Conservation (phyloP, 1,139 yeast species). For the Ogataea hybrid region DNA sequence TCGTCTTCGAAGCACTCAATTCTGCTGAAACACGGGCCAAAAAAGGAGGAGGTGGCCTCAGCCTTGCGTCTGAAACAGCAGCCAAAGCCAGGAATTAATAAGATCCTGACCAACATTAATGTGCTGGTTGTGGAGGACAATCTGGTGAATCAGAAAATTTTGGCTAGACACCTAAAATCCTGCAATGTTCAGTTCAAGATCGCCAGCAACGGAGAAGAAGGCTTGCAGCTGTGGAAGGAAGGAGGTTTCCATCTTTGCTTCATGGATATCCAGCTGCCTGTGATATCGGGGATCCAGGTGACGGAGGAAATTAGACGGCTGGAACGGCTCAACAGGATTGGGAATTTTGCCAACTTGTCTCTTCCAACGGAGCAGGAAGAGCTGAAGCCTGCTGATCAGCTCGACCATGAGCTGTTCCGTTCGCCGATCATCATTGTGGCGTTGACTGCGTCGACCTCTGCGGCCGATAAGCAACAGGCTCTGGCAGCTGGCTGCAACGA, state of each 20-base stretch:
- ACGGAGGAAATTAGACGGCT: slow-evolving; percentile 83
- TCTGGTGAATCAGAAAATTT: slow-evolving; percentile 84
- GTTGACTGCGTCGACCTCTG: slow-evolving; percentile 84
- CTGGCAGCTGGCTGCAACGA: slow-evolving; percentile 97
- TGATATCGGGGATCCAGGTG: slow-evolving; percentile 90
- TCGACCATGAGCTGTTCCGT: slow-evolving; percentile 63
- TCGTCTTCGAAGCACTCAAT: too few species aligned
- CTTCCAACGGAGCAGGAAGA: slow-evolving; percentile 14
- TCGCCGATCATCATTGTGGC: slow-evolving; percentile 97
- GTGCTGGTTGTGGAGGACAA: too few species aligned
- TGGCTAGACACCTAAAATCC: slow-evolving; percentile 86
- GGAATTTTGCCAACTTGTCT: slow-evolving; percentile 49
- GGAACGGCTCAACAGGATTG: slow-evolving; percentile 79
- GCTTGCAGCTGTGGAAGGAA: slow-evolving; percentile 84
- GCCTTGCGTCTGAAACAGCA: too few species aligned
- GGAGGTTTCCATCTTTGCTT: slow-evolving; percentile 92
- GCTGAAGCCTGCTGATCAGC: slow-evolving; percentile 39
- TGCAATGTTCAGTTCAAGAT: slow-evolving; percentile 82
- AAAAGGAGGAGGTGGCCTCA: too few species aligned
- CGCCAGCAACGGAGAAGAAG: slow-evolving; percentile 91
- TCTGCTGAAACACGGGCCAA: too few species aligned
- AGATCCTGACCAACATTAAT: too few species aligned
- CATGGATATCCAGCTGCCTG: slow-evolving; percentile 95
- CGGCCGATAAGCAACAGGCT: slow-evolving; percentile 85
- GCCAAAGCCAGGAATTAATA: too few species aligned